Evolutionary conservation across 2,329 filamentous ascomycete genomes (phyloP).

Genomic region (Cercospora nicotianae): DNA sequence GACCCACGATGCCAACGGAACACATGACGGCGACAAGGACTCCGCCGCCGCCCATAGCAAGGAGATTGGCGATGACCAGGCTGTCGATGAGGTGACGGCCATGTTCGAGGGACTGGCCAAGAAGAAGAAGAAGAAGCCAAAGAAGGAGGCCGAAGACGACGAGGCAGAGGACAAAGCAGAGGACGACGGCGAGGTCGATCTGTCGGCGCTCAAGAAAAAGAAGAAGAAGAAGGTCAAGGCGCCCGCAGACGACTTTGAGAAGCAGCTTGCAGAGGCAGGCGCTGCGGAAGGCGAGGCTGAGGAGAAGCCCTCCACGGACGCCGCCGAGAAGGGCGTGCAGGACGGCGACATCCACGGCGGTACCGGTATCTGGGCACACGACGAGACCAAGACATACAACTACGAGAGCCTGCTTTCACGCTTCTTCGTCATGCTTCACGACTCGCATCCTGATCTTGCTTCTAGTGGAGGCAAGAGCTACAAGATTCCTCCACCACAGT

Average conservation of each 20-base stretch:
- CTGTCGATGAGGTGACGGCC: slow-evolving; percentile 40
- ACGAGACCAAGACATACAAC: slow-evolving; percentile 72
- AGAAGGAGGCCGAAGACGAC: slow-evolving; percentile 44
- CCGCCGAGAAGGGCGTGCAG: slow-evolving; percentile 43
- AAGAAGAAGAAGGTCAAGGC: slow-evolving; percentile 69
- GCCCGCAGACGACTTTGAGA: slow-evolving; percentile 65
- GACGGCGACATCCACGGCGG: slow-evolving; percentile 80
- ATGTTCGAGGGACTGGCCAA: slow-evolving; percentile 45
- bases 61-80: slow-evolving; percentile 31
- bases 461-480: slow-evolving; percentile 77
- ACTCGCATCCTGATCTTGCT: slow-evolving; percentile 95
- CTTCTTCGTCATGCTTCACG: slow-evolving; percentile 92
- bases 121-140: slow-evolving; percentile 72
- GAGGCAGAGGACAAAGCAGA: slow-evolving; percentile 48
- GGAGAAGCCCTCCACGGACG: slow-evolving; percentile 52
- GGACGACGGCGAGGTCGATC: slow-evolving; percentile 63
- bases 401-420: slow-evolving; percentile 84
- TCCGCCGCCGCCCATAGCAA: slow-evolving; percentile 75
- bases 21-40: slow-evolving; percentile 68
- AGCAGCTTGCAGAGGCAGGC: slow-evolving; percentile 63
- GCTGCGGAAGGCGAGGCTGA: slow-evolving; percentile 55
- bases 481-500: slow-evolving; percentile 98
- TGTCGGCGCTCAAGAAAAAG: slow-evolving; percentile 79
- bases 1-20: slow-evolving; percentile 66
- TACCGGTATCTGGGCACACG: slow-evolving; percentile 87